These are phyloP conservation scores for Pisolithus sp. DNA, from an alignment of 768 basidiomycete species.

Conservation along the genomic window DNA sequence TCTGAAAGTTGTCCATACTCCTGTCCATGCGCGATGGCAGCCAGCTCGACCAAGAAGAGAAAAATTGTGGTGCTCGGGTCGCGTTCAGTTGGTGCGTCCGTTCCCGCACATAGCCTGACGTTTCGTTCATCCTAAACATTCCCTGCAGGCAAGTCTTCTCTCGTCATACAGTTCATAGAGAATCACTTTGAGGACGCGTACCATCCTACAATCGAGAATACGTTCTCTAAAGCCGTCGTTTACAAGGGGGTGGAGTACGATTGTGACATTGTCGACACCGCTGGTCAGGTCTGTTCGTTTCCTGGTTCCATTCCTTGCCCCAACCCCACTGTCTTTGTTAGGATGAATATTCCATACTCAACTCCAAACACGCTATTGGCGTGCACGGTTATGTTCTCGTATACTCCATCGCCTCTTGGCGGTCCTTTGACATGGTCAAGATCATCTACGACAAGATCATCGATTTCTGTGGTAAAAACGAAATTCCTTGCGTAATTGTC, in stretches of 20 bases:
- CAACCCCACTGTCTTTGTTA: slow-evolving; percentile 23
- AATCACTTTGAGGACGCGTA: slow-evolving; percentile 88
- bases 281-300: slow-evolving; percentile 71
- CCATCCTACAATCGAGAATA: slow-evolving; percentile 92
- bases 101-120: slow-evolving; percentile 1
- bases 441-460: slow-evolving; percentile 92
- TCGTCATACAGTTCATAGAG: slow-evolving; percentile 90
- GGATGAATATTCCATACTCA: slow-evolving; percentile 96
- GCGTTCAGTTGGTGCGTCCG: slow-evolving; percentile 73
- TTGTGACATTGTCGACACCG: slow-evolving; percentile 97
- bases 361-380: slow-evolving; percentile 90
- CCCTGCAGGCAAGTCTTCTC: slow-evolving; percentile 82
- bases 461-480: slow-evolving; percentile 75
- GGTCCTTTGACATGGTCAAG: slow-evolving; percentile 92
- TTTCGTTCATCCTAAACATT: slow-evolving; percentile 12
- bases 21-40: slow-evolving; percentile 18
- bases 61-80: slow-evolving; percentile 87
- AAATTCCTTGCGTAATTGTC: slow-evolving; percentile 90
- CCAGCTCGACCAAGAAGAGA: slow-evolving; percentile 59
- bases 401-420: slow-evolving; percentile 84
- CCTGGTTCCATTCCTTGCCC: background rate
- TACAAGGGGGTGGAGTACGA: slow-evolving; percentile 90
- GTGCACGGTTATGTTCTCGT: slow-evolving; percentile 97
- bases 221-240: slow-evolving; percentile 76
- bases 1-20: background rate